Evolutionary conservation across 139 green algal genomes (phyloP).

Genomic region (Closterium sp.): DNA sequence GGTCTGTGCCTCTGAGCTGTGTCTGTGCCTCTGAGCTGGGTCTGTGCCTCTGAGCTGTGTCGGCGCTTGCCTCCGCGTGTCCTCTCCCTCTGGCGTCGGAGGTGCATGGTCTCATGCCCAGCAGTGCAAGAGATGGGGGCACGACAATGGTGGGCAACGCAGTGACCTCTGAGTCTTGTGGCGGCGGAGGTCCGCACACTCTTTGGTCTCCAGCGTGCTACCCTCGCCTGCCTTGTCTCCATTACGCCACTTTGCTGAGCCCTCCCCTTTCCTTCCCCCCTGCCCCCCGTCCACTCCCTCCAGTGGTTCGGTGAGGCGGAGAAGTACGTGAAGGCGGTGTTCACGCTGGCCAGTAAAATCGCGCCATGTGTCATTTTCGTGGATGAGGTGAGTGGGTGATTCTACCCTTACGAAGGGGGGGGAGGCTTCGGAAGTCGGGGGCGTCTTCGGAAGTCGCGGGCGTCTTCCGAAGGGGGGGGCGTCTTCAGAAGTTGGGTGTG

Average conservation of each 20-base stretch:
- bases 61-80: no score
- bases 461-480: no score
- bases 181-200: no score
- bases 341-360: conserved; percentile 45
- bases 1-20: background rate
- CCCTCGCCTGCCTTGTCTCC: background rate
- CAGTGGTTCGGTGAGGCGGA: conserved; percentile 60
- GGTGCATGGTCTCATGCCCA: no score
- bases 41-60: no score
- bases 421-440: no score
- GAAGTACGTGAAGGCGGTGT: conserved; percentile 52
- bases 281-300: background rate
- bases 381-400: conserved; percentile 29
- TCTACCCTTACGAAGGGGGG: no score
- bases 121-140: no score
- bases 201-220: background rate
- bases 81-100: no score
- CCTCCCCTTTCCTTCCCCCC: background rate
- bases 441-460: no score
- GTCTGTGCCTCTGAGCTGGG: background rate
- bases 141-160: background rate
- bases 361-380: conserved; percentile 50
- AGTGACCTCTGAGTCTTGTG: background rate
- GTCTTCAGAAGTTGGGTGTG: no score
- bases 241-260: background rate